Base-by-base conservation (phyloP, 306 rosid genomes). In the Albizia julibrissin region DNA sequence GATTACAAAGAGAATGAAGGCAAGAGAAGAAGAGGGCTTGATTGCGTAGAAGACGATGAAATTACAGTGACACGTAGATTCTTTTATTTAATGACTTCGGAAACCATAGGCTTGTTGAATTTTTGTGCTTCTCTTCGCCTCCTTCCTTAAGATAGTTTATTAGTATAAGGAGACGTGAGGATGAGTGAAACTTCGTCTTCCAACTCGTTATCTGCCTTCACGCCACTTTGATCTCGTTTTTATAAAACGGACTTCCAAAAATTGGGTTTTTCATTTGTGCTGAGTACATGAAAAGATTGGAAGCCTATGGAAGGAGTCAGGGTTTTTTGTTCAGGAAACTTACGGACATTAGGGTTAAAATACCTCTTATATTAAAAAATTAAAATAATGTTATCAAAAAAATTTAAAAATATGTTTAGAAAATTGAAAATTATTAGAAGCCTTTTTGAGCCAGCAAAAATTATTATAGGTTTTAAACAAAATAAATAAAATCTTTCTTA, bases 31-130 rank as follows among this genome's bases (percentile, higher is more conserved):
- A 64, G 70, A 39, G 64, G 83, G 82, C 43, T 79, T 24, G 82
- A 84, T 80, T 89, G 93, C 93, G 90, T 89, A 75, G 85, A 85
- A 37, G 88, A 84, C 79, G 80, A 78, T 58, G 84, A 80, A 80
- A 87, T 78, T 70, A 52, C 83, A 62, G 68, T 26, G 47, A 68
- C 21, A 33, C 21, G 24, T 18, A 37, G 75, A 49, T 49, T 31
- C 19, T 82, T 56, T 24, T 44, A 54, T 27, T 29, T 44, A 40
- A 14, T 52, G 64, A 73, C 62, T 72, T 72, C 10, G 77, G 77
- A 9, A 58, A 78, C 21, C 9, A 42, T 33, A 27, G 27, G 21
- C 40, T 9, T 39, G 14, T 15, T 22, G 11, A 5, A 26, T 54
- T 19, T 40, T 29, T 47, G 2, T 43, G 8, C 65, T 27, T 77